Evolutionary conservation across 1,284 basidiomycete species (phyloP).

Genomic region (Ustilago tritici): DNA sequence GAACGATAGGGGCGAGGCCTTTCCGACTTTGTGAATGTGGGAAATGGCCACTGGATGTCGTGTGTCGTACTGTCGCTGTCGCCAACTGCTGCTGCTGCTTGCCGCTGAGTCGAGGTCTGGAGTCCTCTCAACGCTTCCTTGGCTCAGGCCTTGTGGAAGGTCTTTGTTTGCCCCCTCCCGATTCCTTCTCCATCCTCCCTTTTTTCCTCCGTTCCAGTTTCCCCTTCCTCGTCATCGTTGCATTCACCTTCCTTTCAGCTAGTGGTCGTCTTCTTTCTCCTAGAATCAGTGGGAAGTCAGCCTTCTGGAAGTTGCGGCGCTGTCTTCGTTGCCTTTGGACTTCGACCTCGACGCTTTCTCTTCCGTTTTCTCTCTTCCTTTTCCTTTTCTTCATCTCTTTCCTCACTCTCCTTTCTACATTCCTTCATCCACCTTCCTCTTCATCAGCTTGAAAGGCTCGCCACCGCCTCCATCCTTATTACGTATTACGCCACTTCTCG

Average conservation of each 20-base stretch:
- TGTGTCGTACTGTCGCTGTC: neutral
- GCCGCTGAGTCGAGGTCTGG: neutral
- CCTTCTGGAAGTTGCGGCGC: slow-evolving; percentile 7
- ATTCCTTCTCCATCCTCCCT: neutral
- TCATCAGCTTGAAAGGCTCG: neutral
- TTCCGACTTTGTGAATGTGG: neutral
- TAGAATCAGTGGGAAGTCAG: slow-evolving; percentile 16
- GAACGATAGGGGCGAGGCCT: neutral
- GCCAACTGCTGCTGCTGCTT: neutral
- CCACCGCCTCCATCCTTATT: neutral
- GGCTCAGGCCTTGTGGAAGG: neutral
- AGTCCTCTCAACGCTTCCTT: neutral
- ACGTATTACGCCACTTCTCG: neutral
- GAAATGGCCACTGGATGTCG: neutral
- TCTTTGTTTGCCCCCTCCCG: neutral
- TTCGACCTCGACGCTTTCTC: neutral
- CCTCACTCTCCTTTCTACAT: neutral
- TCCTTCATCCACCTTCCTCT: neutral
- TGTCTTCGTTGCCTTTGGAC: neutral
- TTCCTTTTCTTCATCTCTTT: slow-evolving; percentile 5
- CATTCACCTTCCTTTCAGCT: neutral
- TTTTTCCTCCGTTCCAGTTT: neutral
- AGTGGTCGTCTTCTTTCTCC: slow-evolving; percentile 10
- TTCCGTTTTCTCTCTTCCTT: neutral
- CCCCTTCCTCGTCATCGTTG: neutral